Percentiles rank a stretch among this genome's conserved stretches.
Conservation (phyloP, 805 yeast species). For the Kodamaea hsintzibuensis region DNA sequence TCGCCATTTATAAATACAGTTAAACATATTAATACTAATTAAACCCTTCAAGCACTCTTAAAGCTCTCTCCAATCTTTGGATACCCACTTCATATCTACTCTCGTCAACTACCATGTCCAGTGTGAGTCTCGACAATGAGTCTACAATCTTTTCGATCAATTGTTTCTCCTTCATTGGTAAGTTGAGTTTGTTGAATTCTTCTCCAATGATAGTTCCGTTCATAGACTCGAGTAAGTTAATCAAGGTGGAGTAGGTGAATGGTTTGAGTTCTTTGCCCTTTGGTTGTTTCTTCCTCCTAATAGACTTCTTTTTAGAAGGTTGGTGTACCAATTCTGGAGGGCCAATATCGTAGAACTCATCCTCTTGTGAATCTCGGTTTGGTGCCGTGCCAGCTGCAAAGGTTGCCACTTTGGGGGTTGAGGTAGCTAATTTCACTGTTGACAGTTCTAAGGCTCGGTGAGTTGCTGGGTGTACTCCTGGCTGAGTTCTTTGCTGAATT, state of each 20-base stretch:
- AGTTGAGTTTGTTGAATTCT: slow-evolving; percentile 71
- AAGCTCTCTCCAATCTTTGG: slow-evolving; percentile 75
- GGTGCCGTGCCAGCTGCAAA: not conserved
- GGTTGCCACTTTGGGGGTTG: not conserved
- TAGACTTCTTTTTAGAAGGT: slow-evolving; percentile 30
- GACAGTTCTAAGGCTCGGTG: not conserved
- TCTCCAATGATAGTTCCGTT: slow-evolving; percentile 64
- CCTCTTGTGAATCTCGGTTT: slow-evolving; percentile 12
- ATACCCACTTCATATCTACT: slow-evolving; percentile 79
- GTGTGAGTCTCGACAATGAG: slow-evolving; percentile 79
- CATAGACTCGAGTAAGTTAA: slow-evolving; percentile 54
- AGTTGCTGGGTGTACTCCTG: not conserved
- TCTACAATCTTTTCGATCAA: slow-evolving; percentile 84
- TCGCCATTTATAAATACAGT: not conserved
- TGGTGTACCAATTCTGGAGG: slow-evolving; percentile 35
- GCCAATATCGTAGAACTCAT: slow-evolving; percentile 38
- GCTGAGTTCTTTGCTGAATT: too few relatives aligned
- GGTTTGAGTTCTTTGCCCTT: slow-evolving; percentile 28
- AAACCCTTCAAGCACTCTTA: slow-evolving; percentile 84
- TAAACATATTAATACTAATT: slow-evolving; percentile 1
- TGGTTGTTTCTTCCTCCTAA: slow-evolving; percentile 10
- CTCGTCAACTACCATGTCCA: slow-evolving; percentile 88
- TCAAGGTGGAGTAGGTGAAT: slow-evolving; percentile 46
- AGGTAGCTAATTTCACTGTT: not conserved
- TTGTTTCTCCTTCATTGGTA: slow-evolving; percentile 75